A percentile compares a stretch with the other conserved stretches of the same genome.
Conservation (phyloP, 2,329 filamentous ascomycete species). For the Tolypocladium cylindrosporum region DNA sequence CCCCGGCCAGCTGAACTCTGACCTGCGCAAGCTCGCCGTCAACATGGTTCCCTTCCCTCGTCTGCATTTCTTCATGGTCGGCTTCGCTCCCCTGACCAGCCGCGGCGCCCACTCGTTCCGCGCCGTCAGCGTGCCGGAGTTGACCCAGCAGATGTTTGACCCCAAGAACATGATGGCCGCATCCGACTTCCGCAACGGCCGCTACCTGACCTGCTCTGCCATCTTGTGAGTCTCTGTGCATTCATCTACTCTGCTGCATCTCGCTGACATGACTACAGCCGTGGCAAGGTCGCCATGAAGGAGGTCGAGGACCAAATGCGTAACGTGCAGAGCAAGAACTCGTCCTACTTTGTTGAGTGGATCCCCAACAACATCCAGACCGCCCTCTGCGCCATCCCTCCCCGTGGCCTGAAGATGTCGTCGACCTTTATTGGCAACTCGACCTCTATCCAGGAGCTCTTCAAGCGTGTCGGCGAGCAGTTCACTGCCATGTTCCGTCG, state of each 20-base stretch:
- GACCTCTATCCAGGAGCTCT: conserved; percentile 98
- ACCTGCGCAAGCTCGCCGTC: conserved; percentile 97
- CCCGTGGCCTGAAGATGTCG: conserved; percentile 97
- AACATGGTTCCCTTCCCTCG: conserved; percentile 99
- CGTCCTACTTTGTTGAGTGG: conserved; percentile 99
- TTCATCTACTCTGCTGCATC: neutral
- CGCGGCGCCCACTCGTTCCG: conserved; percentile 82
- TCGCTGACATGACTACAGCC: conserved; percentile 39
- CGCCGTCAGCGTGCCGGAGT: conserved; percentile 91
- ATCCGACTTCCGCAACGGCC: conserved; percentile 98
- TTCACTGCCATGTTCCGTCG: conserved; percentile 99
- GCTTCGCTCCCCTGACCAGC: conserved; percentile 96
- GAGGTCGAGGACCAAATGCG: conserved; percentile 99
- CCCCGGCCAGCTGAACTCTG: conserved; percentile 99
- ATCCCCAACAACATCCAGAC: conserved; percentile 99
- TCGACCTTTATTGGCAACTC: conserved; percentile 99
- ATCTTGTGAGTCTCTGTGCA: conserved; percentile 62
- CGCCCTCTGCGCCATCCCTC: conserved; percentile 96
- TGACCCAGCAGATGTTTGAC: conserved; percentile 99
- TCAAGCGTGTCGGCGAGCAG: conserved; percentile 99
- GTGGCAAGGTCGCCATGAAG: conserved; percentile 99
- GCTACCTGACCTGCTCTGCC: conserved; percentile 98
- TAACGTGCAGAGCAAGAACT: conserved; percentile 99
- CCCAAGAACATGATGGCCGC: conserved; percentile 99
- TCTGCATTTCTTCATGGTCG: conserved; percentile 99